Evolutionary conservation across 768 basidiomycete genomes (phyloP), one percentile per base, ranked within the genome.

Genomic region (Tylopilus felleus): DNA sequence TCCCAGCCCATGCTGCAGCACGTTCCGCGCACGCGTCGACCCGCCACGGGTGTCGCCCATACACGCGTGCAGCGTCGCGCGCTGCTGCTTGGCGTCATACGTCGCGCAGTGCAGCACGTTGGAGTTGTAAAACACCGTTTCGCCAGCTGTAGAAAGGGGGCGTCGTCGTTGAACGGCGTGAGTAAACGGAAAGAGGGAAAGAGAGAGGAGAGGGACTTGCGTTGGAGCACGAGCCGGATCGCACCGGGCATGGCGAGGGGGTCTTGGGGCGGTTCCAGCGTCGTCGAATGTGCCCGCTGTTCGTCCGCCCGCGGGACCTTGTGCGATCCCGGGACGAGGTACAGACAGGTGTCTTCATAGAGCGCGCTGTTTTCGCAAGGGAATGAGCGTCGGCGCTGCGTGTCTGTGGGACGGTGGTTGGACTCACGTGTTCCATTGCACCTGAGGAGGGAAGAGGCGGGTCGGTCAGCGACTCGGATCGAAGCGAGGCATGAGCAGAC

Each of bases 391-490:
- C 35, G 7, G 16, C 17, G 35, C 35, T 7, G 4, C 35, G 35
- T 27, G 35, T 36, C 16, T 17, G 17, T 16, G 16, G 16, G 35
- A 36, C 4, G 4, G 7, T 16, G 35, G 6, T 17, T 16, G 17
- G 35, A 38, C 82, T 50, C 73, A 88, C 87, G 86, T 83, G 62
- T 90, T 91, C 88, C 88, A 91, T 71, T 92, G 88, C 0, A 89
- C 77, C 86, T 90, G 47, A 4, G 13, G 13, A 42, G 31, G 0
- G 23, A 9, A 6, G 10, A 23, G 25, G 25, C 7, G 7, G 7
- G 25, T 36, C 35, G 38, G 13, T 38, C 38, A 38, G n/a, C 38
- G n/a, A 36, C 36, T 14, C 13, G 33, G 14, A 36, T 38, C 17
- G 8, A 6, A 19, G 38, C 7, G 8, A 19, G n/a, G 8, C n/a